Evolutionary conservation across 1,284 basidiomycete genomes (phyloP).

Genomic region (Pascua guehoae): DNA sequence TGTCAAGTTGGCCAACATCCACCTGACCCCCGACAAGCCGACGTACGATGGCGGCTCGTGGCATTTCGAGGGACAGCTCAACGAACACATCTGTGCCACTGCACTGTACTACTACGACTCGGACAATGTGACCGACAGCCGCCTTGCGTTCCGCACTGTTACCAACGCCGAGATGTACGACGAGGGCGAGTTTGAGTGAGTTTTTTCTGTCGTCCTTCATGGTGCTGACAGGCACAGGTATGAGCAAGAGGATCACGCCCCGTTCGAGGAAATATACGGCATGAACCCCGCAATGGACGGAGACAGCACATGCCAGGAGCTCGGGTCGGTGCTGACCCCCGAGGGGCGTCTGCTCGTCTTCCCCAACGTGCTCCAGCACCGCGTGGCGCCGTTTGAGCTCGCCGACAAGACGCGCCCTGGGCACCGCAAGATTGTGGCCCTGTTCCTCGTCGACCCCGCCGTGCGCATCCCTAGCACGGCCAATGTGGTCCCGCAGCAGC

Average conservation of each 20-base stretch:
- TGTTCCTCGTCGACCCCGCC: slow-evolving; percentile 18
- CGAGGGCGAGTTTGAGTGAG: slow-evolving; percentile 1
- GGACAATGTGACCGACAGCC: slow-evolving; percentile 11
- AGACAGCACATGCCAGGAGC: neutral
- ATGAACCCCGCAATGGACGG: neutral
- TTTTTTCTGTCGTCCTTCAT: neutral
- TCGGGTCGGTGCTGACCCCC: neutral
- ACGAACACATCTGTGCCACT: slow-evolving; percentile 14
- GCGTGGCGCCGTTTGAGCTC: slow-evolving; percentile 11
- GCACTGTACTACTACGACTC: slow-evolving; percentile 18
- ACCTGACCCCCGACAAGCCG: slow-evolving; percentile 16
- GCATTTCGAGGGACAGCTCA: slow-evolving; percentile 14
- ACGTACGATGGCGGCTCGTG: slow-evolving; percentile 9
- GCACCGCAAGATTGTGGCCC: slow-evolving; percentile 19
- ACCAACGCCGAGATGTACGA: neutral
- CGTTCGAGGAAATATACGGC: slow-evolving; percentile 5
- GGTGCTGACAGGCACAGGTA: neutral
- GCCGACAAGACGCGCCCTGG: slow-evolving; percentile 9
- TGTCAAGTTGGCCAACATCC: slow-evolving; percentile 18
- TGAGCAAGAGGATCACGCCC: slow-evolving; percentile 9
- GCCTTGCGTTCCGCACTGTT: slow-evolving; percentile 5
- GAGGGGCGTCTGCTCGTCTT: slow-evolving; percentile 11
- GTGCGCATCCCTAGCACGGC: slow-evolving; percentile 8
- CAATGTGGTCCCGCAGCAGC: slow-evolving; percentile 17
- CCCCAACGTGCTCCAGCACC: slow-evolving; percentile 14